Base-by-base conservation (phyloP, 179 eudicot genomes). In the Amaranthus tricolor region DNA sequence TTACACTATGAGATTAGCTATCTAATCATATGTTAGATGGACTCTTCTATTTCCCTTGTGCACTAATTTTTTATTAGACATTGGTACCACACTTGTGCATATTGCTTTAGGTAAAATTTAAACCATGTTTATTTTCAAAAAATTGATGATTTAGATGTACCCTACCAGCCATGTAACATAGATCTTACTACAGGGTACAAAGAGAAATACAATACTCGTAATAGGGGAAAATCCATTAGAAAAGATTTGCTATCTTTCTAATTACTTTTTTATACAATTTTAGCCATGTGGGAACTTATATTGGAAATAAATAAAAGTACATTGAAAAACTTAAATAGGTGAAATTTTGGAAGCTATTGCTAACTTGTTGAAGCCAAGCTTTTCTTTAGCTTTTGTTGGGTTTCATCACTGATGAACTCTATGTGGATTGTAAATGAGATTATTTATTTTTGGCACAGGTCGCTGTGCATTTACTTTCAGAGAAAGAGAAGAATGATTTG, bases 381-480 rank as follows among this genome's bases (percentile, higher is more conserved):
- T 52, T 15, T 8, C 21, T 45, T 21, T 64, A 7, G 6, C 14
- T 24, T 24, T 24, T 79, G 19, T 15, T 67, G 0, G 24, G 12
- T 53, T 49, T 48, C 55, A 48, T 54, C 71, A 43, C 40, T 12
- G 54, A 31, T 70, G 20, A 66, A 17, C 54, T 62, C 56, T n/a
- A 54, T 62, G 48, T 74, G 20, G 66, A 55, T 24, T 45, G 31
- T 13, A 62, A n/a, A 64, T 72, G 74, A 55, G n/a, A 20, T 54
- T 52, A 19, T 52, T 73, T 45, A 65, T 57, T 68, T 75, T 79
- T 66, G 57, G 66, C 62, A 61, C 88, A 96, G 99, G 98, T 93
- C 70, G 96, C 99, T 11, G 74, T 88, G 74, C 97, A 96, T 75
- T 80, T 96, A 74, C 85, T 93, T 47, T 88, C 98, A 31, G 94